Percentiles rank a stretch among this genome's conserved stretches.
These are phyloP conservation scores for Curvularia lunata DNA, from an alignment of 2,329 filamentous ascomycete genomes.

Conservation along the genomic window DNA sequence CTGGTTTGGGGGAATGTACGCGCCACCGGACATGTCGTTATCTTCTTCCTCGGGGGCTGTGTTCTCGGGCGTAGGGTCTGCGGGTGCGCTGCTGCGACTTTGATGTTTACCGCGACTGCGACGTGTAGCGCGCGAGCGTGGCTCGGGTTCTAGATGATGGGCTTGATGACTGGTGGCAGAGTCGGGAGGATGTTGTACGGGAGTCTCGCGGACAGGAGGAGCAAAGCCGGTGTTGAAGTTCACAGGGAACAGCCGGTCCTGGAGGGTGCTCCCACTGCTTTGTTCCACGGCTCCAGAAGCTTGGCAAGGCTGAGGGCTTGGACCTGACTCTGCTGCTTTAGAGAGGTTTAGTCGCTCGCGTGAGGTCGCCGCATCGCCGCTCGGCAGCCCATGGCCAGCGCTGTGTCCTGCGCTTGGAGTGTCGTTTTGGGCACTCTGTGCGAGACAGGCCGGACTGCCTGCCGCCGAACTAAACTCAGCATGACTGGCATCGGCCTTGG, in stretches of 20 bases:
- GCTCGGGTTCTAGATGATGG: conserved; percentile 1
- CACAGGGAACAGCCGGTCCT: conserved; percentile 8
- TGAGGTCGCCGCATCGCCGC: conserved; percentile 17
- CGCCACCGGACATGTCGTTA: conserved; percentile 47
- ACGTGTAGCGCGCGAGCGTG: conserved; percentile 2
- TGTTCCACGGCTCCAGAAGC: conserved; percentile 18
- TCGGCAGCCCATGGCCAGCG: conserved; percentile 12
- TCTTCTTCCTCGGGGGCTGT: neutral
- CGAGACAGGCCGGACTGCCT: neutral
- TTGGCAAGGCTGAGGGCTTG: conserved; percentile 28
- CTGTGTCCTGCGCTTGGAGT: neutral
- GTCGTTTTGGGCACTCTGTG: neutral
- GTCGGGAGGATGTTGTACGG: neutral
- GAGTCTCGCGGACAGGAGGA: neutral
- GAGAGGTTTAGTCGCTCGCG: conserved; percentile 28
- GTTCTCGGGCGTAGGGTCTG: conserved; percentile 6
- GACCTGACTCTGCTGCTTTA: conserved; percentile 14
- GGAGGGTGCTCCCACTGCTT: conserved; percentile 14
- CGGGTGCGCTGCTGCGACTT: conserved; percentile 6
- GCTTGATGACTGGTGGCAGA: neutral
- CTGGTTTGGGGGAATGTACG: conserved; percentile 75
- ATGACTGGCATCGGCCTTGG: conserved; percentile 17
- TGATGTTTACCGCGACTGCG: neutral
- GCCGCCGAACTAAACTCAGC: conserved; percentile 10
- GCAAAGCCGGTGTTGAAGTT: conserved; percentile 1